Percentiles rank a stretch among this genome's conserved stretches.
Evolutionary conservation across 257 asterid species (phyloP).

Genomic region (Mitragyna speciosa): DNA sequence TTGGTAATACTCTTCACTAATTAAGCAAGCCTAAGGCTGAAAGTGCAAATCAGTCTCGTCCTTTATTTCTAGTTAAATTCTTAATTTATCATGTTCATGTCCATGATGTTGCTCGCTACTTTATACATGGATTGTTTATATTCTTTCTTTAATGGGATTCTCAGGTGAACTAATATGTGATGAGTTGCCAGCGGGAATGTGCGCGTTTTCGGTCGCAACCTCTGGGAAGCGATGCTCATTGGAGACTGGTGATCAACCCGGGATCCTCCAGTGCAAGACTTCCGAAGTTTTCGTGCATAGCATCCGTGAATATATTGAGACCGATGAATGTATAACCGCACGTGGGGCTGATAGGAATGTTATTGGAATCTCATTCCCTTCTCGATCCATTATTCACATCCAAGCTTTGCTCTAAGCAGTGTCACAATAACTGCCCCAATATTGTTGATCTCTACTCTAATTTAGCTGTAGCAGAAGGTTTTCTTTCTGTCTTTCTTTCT

Average conservation of each 20-base stretch:
- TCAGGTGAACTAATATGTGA: slow-evolving; percentile 68
- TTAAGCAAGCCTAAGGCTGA: neutral
- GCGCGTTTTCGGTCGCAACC: slow-evolving; percentile 59
- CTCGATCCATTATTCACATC: slow-evolving; percentile 45
- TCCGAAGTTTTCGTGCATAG: slow-evolving; percentile 55
- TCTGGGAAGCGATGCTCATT: slow-evolving; percentile 71
- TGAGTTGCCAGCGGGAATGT: slow-evolving; percentile 45
- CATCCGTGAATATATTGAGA: slow-evolving; percentile 59
- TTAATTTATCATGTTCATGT: neutral
- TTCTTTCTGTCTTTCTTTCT: too few species aligned
- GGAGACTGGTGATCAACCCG: slow-evolving; percentile 41
- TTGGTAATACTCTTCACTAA: neutral
- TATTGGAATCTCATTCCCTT: slow-evolving; percentile 69
- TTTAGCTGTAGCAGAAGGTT: slow-evolving; percentile 82
- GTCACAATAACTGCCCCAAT: slow-evolving; percentile 65
- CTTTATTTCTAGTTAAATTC: neutral
- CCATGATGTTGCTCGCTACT: neutral
- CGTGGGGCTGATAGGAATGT: slow-evolving; percentile 59
- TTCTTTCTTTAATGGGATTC: neutral
- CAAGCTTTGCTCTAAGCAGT: slow-evolving; percentile 61
- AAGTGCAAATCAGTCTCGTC: neutral
- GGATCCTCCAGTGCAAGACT: slow-evolving; percentile 53
- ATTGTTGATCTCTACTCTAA: slow-evolving; percentile 68
- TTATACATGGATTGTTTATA: neutral
- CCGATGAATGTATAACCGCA: slow-evolving; percentile 53